phyloP scores from a whole-genome alignment of 225 moss, liverwort and hornwort species.

The Neckera pumila region DNA sequence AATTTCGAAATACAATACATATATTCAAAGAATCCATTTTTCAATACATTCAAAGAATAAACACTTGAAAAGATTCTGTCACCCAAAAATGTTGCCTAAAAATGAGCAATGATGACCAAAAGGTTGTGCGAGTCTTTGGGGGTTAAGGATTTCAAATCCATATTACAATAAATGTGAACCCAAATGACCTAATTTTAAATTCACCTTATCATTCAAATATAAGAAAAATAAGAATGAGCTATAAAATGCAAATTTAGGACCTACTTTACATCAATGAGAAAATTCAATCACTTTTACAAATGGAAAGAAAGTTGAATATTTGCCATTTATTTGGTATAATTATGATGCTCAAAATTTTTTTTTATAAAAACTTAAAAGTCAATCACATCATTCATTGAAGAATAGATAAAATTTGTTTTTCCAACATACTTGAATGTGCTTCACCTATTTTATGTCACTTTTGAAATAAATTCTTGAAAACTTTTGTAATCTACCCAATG shows the following conservation, averaged over 20 bases:
- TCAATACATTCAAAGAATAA: not conserved
- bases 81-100: accelerated
- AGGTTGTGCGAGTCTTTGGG: too few species aligned
- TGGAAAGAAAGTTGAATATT: not conserved
- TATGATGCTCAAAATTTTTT: not conserved
- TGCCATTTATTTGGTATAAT: not conserved
- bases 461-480: not conserved
- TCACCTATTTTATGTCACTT: not conserved
- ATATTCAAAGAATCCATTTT: not conserved
- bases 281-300: not conserved
- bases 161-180: not conserved
- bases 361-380: not conserved
- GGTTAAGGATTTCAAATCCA: not conserved
- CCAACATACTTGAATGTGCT: not conserved
- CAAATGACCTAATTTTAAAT: not conserved
- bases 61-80: not conserved
- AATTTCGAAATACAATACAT: not conserved
- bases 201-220: not conserved
- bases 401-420: not conserved
- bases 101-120: not conserved
- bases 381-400: not conserved
- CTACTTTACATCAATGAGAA: not conserved
- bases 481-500: not conserved
- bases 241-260: not conserved
- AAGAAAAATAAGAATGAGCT: not conserved